phyloP scores from a whole-genome alignment of 352 stramenopile species.

The Phytophthora multivora region DNA sequence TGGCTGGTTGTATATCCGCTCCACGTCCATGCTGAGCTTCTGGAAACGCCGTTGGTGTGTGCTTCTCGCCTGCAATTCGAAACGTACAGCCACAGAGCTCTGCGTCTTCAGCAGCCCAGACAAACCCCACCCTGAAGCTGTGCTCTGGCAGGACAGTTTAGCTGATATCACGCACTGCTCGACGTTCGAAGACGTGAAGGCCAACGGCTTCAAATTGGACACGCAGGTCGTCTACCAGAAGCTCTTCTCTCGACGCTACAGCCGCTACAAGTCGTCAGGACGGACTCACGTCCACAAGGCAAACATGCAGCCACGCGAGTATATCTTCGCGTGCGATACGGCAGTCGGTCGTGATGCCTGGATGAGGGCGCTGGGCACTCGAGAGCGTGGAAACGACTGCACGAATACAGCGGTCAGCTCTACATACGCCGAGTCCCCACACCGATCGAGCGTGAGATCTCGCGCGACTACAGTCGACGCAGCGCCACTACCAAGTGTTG shows the following conservation, averaged over 20 bases:
- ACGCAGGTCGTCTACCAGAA: conserved; percentile 44
- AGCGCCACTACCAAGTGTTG: background rate
- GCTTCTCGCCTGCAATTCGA: conserved; percentile 52
- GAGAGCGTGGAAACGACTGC: conserved; percentile 14
- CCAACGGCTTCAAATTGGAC: conserved; percentile 54
- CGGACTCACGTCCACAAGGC: conserved; percentile 31
- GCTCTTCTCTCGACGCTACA: conserved; percentile 29
- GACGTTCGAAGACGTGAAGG: conserved; percentile 25
- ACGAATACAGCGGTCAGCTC: conserved; percentile 16
- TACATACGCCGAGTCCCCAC: conserved; percentile 9
- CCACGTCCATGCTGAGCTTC: conserved; percentile 39
- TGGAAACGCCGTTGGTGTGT: conserved; percentile 76
- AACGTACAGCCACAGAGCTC: conserved; percentile 52
- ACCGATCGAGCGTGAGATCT: conserved; percentile 11
- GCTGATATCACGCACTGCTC: conserved; percentile 29
- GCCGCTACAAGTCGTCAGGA: conserved; percentile 39
- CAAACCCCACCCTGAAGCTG: conserved; percentile 42
- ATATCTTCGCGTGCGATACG: conserved; percentile 52
- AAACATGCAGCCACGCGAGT: conserved; percentile 27
- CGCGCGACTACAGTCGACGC: conserved; percentile 4
- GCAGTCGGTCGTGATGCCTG: conserved; percentile 36
- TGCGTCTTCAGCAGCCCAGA: conserved; percentile 51
- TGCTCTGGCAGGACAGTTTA: conserved; percentile 48
- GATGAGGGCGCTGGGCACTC: conserved; percentile 39
- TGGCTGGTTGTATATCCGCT: conserved; percentile 61